Conservation (phyloP, 805 yeast species). For the Metschnikowia colocasiae region DNA sequence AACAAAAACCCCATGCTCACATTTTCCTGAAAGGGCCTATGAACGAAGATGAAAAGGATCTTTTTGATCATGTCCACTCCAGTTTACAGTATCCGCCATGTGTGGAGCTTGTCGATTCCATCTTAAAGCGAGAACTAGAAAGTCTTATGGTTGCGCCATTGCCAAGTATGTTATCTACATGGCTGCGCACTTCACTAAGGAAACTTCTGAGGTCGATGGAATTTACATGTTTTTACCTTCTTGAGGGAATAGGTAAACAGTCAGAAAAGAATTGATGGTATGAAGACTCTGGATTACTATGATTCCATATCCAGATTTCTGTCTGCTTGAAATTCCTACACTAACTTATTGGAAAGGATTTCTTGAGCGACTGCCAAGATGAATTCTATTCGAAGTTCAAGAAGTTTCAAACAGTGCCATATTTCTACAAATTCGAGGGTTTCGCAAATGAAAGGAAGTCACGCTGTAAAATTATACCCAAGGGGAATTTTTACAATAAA, state of each 20-base stretch:
- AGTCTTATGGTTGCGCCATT: not conserved
- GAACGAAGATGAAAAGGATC: not conserved
- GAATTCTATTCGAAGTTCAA: not conserved
- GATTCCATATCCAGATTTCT: not conserved
- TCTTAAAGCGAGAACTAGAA: not conserved
- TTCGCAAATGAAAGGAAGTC: not conserved
- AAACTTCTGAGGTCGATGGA: not conserved
- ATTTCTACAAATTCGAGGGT: not conserved
- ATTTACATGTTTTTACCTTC: not conserved
- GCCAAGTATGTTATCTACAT: not conserved
- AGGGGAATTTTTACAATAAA: not conserved
- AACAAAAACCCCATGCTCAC: not conserved
- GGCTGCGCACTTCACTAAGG: not conserved
- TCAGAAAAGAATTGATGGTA: not conserved
- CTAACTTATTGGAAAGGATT: not conserved
- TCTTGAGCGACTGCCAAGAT: not conserved
- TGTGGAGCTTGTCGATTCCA: not conserved
- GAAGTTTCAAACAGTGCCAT: not conserved
- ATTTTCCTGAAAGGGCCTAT: not conserved
- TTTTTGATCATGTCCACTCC: not conserved
- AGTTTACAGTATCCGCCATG: not conserved
- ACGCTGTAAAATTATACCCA: not conserved
- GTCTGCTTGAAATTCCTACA: not conserved
- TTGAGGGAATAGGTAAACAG: not conserved
- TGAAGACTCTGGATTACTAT: not conserved